These are phyloP conservation scores for Diaporthe helianthi DNA, from an alignment of 2,329 filamentous ascomycete genomes.

Conservation along the genomic window DNA sequence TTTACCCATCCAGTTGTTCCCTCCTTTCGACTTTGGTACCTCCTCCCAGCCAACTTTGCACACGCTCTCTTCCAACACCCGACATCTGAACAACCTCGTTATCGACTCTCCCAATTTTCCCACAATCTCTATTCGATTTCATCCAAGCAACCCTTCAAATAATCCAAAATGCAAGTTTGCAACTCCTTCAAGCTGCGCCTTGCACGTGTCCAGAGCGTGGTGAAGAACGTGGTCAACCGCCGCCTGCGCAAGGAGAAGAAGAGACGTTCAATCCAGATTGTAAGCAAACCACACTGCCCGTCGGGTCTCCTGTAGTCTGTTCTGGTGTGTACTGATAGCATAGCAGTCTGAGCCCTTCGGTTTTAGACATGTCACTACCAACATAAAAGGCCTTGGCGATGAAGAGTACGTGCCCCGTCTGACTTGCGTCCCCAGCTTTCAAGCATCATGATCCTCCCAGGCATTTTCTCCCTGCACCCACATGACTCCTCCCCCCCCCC, in stretches of 20 bases:
- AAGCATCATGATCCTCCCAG: background rate
- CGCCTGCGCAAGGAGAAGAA: conserved; percentile 49
- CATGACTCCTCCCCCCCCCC: too few species aligned
- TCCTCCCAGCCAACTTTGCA: background rate
- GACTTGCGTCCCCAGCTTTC: background rate
- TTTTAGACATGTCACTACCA: conserved; percentile 61
- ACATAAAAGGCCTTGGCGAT: conserved; percentile 61
- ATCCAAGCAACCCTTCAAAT: background rate
- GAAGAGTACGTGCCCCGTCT: conserved; percentile 59
- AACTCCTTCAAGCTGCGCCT: conserved; percentile 53
- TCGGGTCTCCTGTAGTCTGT: background rate
- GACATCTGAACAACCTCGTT: background rate
- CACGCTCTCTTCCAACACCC: conserved; percentile 5
- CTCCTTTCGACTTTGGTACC: conserved; percentile 1
- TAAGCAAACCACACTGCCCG: conserved; percentile 42
- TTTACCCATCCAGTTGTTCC: background rate
- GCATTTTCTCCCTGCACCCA: background rate
- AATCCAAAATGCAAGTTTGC: conserved; percentile 44
- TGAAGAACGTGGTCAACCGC: conserved; percentile 34
- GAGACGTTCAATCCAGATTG: conserved; percentile 54
- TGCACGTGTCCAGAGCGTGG: conserved; percentile 53
- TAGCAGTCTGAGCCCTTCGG: conserved; percentile 64
- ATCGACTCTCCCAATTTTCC: background rate
- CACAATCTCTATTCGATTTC: background rate
- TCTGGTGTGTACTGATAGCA: conserved; percentile 37